Evolutionary conservation across 2,329 filamentous ascomycete genomes (phyloP).

Genomic region (Phialophora expanda): DNA sequence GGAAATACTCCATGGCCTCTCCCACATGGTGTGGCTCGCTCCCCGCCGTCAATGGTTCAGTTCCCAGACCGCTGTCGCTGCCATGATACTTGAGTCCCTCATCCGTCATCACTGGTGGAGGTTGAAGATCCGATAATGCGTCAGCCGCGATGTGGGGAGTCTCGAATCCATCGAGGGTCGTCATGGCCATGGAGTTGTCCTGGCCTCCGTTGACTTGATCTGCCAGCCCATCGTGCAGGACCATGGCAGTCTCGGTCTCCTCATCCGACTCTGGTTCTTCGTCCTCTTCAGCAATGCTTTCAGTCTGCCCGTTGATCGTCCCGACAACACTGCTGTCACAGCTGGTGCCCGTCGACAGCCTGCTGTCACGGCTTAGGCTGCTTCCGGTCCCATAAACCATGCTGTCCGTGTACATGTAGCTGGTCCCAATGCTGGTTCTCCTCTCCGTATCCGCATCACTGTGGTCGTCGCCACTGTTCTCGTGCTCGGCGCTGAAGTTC

Average conservation of each 20-base stretch:
- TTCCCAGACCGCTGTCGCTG: slow-evolving; percentile 44
- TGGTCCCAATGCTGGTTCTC: slow-evolving; percentile 48
- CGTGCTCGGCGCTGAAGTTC: slow-evolving; percentile 66
- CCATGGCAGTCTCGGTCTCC: slow-evolving; percentile 26
- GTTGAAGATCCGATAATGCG: slow-evolving; percentile 30
- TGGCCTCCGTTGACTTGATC: slow-evolving; percentile 21
- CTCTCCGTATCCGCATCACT: slow-evolving; percentile 59
- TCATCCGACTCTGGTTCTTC: slow-evolving; percentile 39
- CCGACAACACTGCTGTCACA: slow-evolving; percentile 49
- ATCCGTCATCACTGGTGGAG: slow-evolving; percentile 31
- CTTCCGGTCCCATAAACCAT: slow-evolving; percentile 50
- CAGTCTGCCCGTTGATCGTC: slow-evolving; percentile 42
- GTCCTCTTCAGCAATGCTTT: slow-evolving; percentile 42
- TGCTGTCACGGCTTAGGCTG: slow-evolving; percentile 45
- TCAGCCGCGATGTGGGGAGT: slow-evolving; percentile 24
- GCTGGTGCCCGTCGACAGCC: slow-evolving; percentile 41
- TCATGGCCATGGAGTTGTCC: slow-evolving; percentile 27
- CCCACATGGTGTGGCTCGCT: slow-evolving; percentile 25
- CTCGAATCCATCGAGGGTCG: slow-evolving; percentile 26
- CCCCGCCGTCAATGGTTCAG: slow-evolving; percentile 39
- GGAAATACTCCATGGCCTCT: slow-evolving; percentile 35
- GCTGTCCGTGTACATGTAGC: slow-evolving; percentile 48
- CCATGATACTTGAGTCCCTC: slow-evolving; percentile 35
- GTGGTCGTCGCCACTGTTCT: slow-evolving; percentile 47
- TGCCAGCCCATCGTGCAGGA: slow-evolving; percentile 26